Percentiles rank a stretch among this genome's conserved stretches.
Evolutionary conservation across 2,329 filamentous ascomycete genomes (phyloP).

Genomic region (Colletotrichum scovillei): DNA sequence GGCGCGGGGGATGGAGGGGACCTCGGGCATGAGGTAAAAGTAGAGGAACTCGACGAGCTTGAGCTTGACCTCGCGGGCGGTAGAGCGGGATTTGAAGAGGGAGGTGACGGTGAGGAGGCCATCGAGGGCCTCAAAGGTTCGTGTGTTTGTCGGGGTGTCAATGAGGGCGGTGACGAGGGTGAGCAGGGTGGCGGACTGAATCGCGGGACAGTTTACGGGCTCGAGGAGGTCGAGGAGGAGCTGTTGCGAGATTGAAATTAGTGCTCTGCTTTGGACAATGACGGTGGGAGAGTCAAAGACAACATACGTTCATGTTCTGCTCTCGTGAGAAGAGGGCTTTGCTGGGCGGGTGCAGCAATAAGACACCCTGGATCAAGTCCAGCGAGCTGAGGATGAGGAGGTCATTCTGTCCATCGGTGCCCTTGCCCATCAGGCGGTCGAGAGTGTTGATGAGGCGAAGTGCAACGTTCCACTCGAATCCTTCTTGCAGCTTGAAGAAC

Average conservation of each 20-base stretch:
- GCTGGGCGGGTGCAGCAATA: constrained; percentile 91
- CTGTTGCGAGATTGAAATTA: constrained; percentile 47
- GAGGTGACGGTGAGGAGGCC: constrained; percentile 92
- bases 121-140: constrained; percentile 91
- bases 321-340: constrained; percentile 88
- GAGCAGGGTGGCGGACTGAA: constrained; percentile 90
- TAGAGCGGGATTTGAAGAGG: constrained; percentile 89
- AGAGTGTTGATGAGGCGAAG: constrained; percentile 87
- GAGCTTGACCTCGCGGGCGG: constrained; percentile 89
- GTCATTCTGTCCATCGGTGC: constrained; percentile 85
- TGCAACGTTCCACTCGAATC: constrained; percentile 97
- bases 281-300: neutral
- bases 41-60: constrained; percentile 98
- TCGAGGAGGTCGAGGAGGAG: constrained; percentile 95
- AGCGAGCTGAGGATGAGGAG: constrained; percentile 88
- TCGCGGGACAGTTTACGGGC: constrained; percentile 88
- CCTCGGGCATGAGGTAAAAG: constrained; percentile 98
- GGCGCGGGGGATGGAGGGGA: constrained; percentile 66
- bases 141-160: constrained; percentile 86
- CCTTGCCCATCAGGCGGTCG: constrained; percentile 86
- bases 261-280: neutral
- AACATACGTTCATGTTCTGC: constrained; percentile 89
- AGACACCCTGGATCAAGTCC: constrained; percentile 87
- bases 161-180: constrained; percentile 91
- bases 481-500: constrained; percentile 96